Conservation (phyloP, 140 eudicot species). For the Ambrosia hybrid region DNA sequence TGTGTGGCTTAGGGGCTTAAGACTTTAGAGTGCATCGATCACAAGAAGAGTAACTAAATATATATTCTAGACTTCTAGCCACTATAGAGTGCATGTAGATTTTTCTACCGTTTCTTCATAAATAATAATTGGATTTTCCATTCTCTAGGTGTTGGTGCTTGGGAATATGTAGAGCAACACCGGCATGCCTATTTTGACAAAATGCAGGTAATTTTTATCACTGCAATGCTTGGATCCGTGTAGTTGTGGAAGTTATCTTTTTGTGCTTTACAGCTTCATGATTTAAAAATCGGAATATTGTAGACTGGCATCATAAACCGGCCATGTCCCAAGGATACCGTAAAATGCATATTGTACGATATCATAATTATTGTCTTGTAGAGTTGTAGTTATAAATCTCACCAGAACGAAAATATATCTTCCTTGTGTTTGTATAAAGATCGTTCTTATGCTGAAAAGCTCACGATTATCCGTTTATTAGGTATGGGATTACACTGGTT, state of each 20-base stretch:
- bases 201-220: constrained; percentile 73
- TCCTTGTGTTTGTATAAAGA: not conserved
- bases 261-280: not conserved
- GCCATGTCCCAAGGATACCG: too few relatives aligned
- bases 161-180: constrained; percentile 84
- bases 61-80: not conserved
- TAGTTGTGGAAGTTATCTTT: not conserved
- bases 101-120: not conserved
- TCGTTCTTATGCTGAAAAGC: not conserved
- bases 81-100: not conserved
- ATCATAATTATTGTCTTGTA: too few relatives aligned
- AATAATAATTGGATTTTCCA: constrained; percentile 20
- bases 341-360: too few relatives aligned
- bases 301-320: too few relatives aligned
- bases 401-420: too few relatives aligned
- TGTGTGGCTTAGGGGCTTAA: not conserved
- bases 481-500: constrained; percentile 99
- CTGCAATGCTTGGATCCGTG: constrained; percentile 1
- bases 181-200: constrained; percentile 91
- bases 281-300: not conserved
- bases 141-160: constrained; percentile 79
- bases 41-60: not conserved
- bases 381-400: too few relatives aligned
- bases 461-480: constrained; percentile 13
- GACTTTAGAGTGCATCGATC: too few relatives aligned